phyloP scores from a whole-genome alignment of 352 stramenopile species.

The Globisporangium megalacanthum region DNA sequence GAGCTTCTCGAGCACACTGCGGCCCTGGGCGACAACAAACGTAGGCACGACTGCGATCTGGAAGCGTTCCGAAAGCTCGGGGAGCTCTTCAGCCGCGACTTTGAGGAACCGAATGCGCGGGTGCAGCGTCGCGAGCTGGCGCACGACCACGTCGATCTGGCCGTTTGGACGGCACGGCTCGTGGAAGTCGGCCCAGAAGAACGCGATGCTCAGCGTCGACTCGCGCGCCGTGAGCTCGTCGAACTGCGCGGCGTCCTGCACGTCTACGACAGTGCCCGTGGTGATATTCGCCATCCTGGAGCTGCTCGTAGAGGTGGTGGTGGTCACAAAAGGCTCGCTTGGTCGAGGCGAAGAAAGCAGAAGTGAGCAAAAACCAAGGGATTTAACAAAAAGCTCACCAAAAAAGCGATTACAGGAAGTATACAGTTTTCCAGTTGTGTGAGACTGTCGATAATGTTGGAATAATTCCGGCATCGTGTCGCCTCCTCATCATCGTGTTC shows the following conservation, averaged over 20 bases:
- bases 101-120: conserved; percentile 84
- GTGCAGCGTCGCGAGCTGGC: conserved; percentile 74
- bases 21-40: conserved; percentile 86
- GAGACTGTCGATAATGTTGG: too few relatives aligned
- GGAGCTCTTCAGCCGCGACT: conserved; percentile 77
- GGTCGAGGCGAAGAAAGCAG: not conserved
- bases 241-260: conserved; percentile 72
- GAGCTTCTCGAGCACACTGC: conserved; percentile 73
- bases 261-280: conserved; percentile 57
- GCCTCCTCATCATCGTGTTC: too few relatives aligned
- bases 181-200: conserved; percentile 86
- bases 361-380: too few relatives aligned
- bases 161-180: conserved; percentile 77
- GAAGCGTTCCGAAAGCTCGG: conserved; percentile 84
- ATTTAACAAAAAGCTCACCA: too few relatives aligned
- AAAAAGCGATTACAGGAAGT: too few relatives aligned
- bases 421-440: too few relatives aligned
- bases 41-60: conserved; percentile 92
- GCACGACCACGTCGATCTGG: conserved; percentile 81
- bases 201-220: conserved; percentile 68
- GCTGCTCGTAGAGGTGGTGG: not conserved
- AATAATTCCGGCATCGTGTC: too few relatives aligned
- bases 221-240: conserved; percentile 72
- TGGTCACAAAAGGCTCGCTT: not conserved
- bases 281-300: conserved; percentile 12